Base-by-base conservation (phyloP, 371 early-diverging fungal species). In the Mortierella polycephala region DNA sequence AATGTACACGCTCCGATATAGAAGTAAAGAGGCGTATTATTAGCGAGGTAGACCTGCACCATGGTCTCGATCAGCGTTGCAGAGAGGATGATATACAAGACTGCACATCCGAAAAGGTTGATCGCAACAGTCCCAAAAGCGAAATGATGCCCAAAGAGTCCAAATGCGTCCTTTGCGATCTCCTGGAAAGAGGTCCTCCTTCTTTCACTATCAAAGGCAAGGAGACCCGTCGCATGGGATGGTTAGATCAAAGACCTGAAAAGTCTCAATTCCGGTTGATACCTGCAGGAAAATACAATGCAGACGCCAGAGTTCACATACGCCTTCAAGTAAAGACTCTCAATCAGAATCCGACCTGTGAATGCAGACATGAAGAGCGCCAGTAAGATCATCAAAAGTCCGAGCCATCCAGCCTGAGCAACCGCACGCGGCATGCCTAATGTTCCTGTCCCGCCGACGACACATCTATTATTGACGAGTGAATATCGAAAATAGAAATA, bases 141-240 rank as follows among this genome's bases (percentile, higher is more conserved):
- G 7, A 86, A 52, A 12, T 75, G 65, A 47, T 90, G 87, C 21
- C 90, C 90, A 9, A 59, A 1, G 23, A 60, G 54, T 0, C 92
- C 91, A 56, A 84, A 90, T 0, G 92, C 88, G 54, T 85, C 90
- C 10, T 67, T 74, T 21, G 89, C 88, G 2, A 90, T 86, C 1
- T 85, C 82, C 55, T 90, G 86, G 49, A 81, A 87, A 39, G 86
- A 85, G 14, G 74, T 21, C 23, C 67, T 42, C 30, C 60, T 62
- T 6, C 21, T 54, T 13, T 30, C 50, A 21, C 64, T 64, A 18
- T 55, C 46, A 41, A 52, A 39, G n/a, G 23, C 30, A 57, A 30
- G 30, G 30, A 30, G 30, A 30, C 4, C 30, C 30, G 30, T 30
- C 2, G 20, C 14, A 54, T 8, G 39, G 41, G 20, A 40, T 39